Evolutionary conservation across 1,284 basidiomycete species (phyloP), one percentile per base, ranked within the genome.

Genomic region (Fomes fomentarius): DNA sequence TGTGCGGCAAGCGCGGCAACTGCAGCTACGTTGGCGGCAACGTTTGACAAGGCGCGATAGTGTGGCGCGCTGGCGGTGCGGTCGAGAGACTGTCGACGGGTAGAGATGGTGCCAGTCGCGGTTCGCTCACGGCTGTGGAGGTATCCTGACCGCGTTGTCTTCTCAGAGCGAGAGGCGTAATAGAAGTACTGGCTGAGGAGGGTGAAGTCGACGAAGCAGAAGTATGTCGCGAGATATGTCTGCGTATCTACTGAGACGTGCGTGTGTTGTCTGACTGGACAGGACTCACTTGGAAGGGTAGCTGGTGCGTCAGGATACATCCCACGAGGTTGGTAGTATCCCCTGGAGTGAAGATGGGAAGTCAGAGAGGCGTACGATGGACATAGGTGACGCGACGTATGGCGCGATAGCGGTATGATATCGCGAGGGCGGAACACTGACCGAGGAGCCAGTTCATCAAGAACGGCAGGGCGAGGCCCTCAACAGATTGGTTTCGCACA

Each of bases 301-400:
- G 80, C 67, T 97, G 95, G 64, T 89, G 81, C 1, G 95, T 97
- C 48, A 98, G 78, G 57, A 97, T 72, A 71, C 95, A 96, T 12
- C 94, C 93, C 62, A 96, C 73, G 34, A 97, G 79, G 70, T 97
- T 97, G 22, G 94, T 94, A 30, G 89, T 74, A 72, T 97, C 95
- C 51, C 95, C 93, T 94, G 63, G n/a, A 12, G 66, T 33, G 78
- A 66, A 59, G 77, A 26, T 48, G 28, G 34, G 34, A n/a, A 28
- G 37, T 44, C 24, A 42, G 28, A 38, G 44, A 50, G 40, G 47
- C 34, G 34, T 26, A 19, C 15, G 21, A 17, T 24, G 35, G 47
- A 47, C 39, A 35, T 25, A 10, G 51, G 47, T 47, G 52, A 60
- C 57, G 55, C 62, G 55, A 61, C 55, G 47, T 52, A 49, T 56